A percentile compares a stretch with the other conserved stretches of the same genome.
phyloP scores from a whole-genome alignment of 768 basidiomycete genomes.

The Rhodotorula toruloides region DNA sequence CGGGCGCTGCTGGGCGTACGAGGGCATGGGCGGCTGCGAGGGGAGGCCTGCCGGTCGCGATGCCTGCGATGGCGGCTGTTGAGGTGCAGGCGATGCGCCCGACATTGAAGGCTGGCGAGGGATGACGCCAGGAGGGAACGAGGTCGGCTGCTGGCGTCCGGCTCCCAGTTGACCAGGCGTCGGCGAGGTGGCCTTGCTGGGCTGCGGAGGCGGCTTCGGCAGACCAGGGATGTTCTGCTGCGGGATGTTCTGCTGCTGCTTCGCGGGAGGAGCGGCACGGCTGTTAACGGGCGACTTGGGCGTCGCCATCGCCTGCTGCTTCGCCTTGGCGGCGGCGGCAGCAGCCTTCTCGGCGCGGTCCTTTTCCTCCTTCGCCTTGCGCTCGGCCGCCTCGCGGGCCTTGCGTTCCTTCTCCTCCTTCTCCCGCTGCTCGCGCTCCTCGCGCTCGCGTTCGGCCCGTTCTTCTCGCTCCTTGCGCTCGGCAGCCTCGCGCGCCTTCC shows the following conservation, averaged over 20 bases:
- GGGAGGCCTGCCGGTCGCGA: constrained; percentile 10
- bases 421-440: constrained; percentile 44
- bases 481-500: constrained; percentile 57
- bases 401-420: constrained; percentile 49
- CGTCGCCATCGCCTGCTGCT: constrained; percentile 25
- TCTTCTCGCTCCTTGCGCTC: constrained; percentile 44
- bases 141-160: constrained; percentile 6
- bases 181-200: constrained; percentile 4
- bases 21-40: constrained; percentile 22
- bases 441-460: constrained; percentile 53
- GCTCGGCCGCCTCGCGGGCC: constrained; percentile 55
- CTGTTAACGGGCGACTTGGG: constrained; percentile 25
- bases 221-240: constrained; percentile 33
- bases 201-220: constrained; percentile 25
- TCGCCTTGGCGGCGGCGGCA: constrained; percentile 33
- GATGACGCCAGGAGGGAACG: constrained; percentile 30
- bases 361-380: constrained; percentile 45
- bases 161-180: background rate
- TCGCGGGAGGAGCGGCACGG: constrained; percentile 25
- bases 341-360: constrained; percentile 39
- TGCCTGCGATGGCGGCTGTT: background rate
- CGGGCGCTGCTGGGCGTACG: constrained; percentile 29
- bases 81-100: background rate
- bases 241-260: constrained; percentile 26
- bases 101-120: constrained; percentile 29